Evolutionary conservation across 768 basidiomycete genomes (phyloP), one percentile per base, ranked within the genome.

Genomic region (Tulasnella sp.): DNA sequence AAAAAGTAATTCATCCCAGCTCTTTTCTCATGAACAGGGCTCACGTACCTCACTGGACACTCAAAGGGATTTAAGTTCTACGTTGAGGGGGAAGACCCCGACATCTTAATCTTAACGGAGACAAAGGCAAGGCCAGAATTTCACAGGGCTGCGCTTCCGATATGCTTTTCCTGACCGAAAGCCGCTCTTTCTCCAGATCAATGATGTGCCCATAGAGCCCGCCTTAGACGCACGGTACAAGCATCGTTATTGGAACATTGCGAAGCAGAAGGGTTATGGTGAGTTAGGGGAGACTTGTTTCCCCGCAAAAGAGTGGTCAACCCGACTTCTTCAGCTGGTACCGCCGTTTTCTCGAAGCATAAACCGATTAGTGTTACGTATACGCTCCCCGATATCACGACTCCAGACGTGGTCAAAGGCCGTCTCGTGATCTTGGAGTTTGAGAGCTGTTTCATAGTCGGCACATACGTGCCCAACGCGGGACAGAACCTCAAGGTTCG

Each of bases 351-450:
- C 19, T 88, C 85, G 1, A 92, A 92, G 66, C 63, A 77, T 66
- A 77, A 89, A 65, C 84, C 91, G 0, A 63, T 89, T 19, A 79
- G 74, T 21, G 78, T 88, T 2, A 73, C 75, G 11, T 80, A 76
- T 65, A 79, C 76, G 1, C 75, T 92, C n/a, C 87, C 89, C 2
- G 82, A 82, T 1, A 85, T 90, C 70, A 83, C 85, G 8, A 75
- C 86, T 56, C 76, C 83, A 4, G 68, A 69, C 2, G 67, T 70
- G 2, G 78, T 85, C 58, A 86, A 88, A 67, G 86, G 90, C 17
- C 80, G 90, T 22, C 83, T 91, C 43, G 69, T 89, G 30, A 89
- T 85, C 1, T 71, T 92, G n/a, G 90, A 92, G 68, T 93, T 87
- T 63, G 76, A 78, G 44, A 76, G 73, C 41, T 78, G 70, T 50